Conservation (phyloP, 371 early-diverging fungal genomes). For the Capillidium rhysosporum region DNA sequence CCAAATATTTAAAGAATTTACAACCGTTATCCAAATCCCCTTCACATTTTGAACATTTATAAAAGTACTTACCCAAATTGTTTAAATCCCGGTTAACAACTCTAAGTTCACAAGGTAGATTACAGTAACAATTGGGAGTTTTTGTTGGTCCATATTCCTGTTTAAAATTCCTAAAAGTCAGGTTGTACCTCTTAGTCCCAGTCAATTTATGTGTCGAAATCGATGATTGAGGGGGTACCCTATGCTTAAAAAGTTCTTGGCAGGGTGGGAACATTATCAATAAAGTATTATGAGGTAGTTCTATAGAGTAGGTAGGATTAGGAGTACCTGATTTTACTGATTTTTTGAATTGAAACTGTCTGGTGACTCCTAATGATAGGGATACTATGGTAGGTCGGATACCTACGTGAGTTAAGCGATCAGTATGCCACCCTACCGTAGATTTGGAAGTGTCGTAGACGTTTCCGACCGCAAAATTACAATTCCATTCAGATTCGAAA, state of each 20-base stretch:
- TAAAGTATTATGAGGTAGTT: constrained; percentile 33
- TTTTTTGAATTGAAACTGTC: constrained; percentile 29
- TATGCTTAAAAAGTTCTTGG: constrained; percentile 7
- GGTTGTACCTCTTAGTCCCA: constrained; percentile 25
- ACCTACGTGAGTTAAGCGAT: constrained; percentile 28
- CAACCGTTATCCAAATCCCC: constrained; percentile 14
- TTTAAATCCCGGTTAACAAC: constrained; percentile 21
- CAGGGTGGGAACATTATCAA: constrained; percentile 37
- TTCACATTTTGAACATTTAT: constrained; percentile 19
- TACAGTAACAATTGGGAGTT: constrained; percentile 27
- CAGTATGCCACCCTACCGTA: constrained; percentile 21
- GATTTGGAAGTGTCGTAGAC: constrained; percentile 9
- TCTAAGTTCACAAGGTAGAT: constrained; percentile 22
- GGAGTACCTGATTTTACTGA: constrained; percentile 13
- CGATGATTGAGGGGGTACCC: not conserved
- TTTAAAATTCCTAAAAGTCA: constrained; percentile 28
- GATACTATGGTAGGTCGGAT: constrained; percentile 33
- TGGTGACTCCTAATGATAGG: constrained; percentile 28
- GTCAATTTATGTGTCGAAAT: constrained; percentile 14
- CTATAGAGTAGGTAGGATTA: constrained; percentile 21
- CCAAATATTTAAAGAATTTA: constrained; percentile 18
- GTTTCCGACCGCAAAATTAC: constrained; percentile 1
- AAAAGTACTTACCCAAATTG: constrained; percentile 23
- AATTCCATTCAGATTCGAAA: not conserved
- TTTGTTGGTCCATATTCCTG: constrained; percentile 18